Conservation (phyloP, 1,139 yeast genomes). For the Schizosaccharomyces versatilis region DNA sequence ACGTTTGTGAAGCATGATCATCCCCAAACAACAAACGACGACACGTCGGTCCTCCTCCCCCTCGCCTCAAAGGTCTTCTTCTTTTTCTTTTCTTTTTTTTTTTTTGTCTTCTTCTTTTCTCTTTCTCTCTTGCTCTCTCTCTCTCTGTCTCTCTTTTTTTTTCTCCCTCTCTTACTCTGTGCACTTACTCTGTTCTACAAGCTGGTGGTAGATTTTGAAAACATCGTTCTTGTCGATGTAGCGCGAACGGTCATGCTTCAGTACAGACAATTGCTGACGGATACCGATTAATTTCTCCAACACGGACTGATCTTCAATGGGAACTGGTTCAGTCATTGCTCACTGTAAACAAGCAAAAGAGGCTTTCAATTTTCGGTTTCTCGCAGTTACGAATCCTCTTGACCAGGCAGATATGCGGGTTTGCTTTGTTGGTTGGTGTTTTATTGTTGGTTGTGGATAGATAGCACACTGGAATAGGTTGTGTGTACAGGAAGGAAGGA, state of each 20-base stretch:
- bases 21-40: too few species aligned
- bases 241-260: conserved; percentile 31
- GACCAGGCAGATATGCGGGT: too few species aligned
- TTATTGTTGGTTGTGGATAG: too few species aligned
- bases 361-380: too few species aligned
- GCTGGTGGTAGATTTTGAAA: conserved; percentile 25
- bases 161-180: conserved; percentile 13
- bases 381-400: too few species aligned
- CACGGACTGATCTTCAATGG: conserved; percentile 23
- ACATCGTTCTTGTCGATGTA: conserved; percentile 33
- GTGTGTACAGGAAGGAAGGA: too few species aligned
- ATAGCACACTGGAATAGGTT: too few species aligned
- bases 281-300: conserved; percentile 23
- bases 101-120: conserved; percentile 12
- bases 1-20: too few species aligned
- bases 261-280: conserved; percentile 23
- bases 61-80: not conserved
- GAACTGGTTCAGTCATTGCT: not conserved
- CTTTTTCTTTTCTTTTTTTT: conserved; percentile 14
- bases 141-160: conserved; percentile 13
- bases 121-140: conserved; percentile 12
- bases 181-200: conserved; percentile 16
- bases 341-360: too few species aligned
- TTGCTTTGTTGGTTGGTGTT: too few species aligned
- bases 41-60: too few species aligned